Percentiles rank a stretch among this genome's conserved stretches.
These are phyloP conservation scores for Solanum chiquidenum DNA, from an alignment of 257 asterid genomes.

Conservation along the genomic window DNA sequence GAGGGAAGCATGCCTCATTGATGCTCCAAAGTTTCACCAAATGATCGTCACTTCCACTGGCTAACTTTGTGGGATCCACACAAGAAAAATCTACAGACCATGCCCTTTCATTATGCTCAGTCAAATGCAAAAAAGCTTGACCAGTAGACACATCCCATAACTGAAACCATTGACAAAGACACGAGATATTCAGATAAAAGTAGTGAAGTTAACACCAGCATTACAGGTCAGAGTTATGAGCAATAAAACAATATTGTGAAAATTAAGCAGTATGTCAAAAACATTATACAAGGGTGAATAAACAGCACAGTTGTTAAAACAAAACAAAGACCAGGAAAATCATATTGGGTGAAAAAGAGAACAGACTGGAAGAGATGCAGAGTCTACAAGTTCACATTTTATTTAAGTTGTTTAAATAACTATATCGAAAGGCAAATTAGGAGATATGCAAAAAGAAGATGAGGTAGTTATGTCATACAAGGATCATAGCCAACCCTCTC, in stretches of 20 bases:
- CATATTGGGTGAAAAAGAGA: neutral
- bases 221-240: neutral
- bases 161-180: constrained; percentile 36
- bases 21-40: constrained; percentile 87
- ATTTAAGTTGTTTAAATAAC: neutral
- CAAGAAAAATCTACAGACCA: constrained; percentile 96
- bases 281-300: neutral
- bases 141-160: constrained; percentile 95
- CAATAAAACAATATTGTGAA: neutral
- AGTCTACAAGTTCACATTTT: neutral
- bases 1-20: constrained; percentile 51
- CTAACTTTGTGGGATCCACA: constrained; percentile 67
- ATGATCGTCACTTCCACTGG: constrained; percentile 92
- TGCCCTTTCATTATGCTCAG: constrained; percentile 78
- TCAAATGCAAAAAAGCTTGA: constrained; percentile 44
- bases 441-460: neutral
- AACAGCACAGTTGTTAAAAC: neutral
- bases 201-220: neutral
- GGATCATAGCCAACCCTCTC: neutral
- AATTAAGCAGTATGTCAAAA: neutral
- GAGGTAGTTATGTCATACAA: neutral
- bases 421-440: neutral
- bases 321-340: neutral
- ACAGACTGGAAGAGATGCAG: neutral
- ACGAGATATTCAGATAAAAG: neutral